These are phyloP conservation scores for Malania oleifera DNA, from an alignment of 164 flowering plant genomes.

Conservation along the genomic window DNA sequence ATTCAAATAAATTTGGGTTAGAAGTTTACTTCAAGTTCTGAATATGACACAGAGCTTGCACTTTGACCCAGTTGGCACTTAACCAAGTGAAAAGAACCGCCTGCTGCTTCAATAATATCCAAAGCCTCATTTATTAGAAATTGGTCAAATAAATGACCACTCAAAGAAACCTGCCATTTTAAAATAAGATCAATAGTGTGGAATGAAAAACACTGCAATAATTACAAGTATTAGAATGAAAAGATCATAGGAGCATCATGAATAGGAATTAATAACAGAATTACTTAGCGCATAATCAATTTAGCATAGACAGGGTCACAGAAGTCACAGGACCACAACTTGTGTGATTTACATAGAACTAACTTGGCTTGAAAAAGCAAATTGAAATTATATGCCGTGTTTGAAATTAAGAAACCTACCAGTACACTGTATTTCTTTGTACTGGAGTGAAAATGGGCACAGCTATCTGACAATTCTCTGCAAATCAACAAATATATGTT, in stretches of 20 bases:
- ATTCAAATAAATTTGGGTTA: neutral
- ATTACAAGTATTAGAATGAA: constrained; percentile 3
- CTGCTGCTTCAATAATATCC: constrained; percentile 96
- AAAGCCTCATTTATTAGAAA: constrained; percentile 92
- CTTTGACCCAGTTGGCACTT: constrained; percentile 93
- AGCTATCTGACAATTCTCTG: constrained; percentile 44
- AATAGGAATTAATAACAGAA: no score
- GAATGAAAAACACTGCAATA: neutral
- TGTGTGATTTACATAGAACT: neutral
- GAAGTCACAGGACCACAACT: neutral
- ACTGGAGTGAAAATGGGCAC: constrained; percentile 20
- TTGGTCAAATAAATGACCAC: constrained; percentile 95
- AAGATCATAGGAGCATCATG: neutral
- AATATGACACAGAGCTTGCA: constrained; percentile 57
- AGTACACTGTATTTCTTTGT: constrained; percentile 48
- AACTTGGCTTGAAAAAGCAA: neutral
- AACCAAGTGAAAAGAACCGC: constrained; percentile 87
- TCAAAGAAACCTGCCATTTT: constrained; percentile 77
- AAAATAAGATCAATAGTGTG: constrained; percentile 1
- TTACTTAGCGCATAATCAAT: no score
- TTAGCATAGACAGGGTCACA: no score
- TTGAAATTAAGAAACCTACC: constrained; percentile 32
- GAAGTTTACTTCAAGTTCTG: constrained; percentile 88
- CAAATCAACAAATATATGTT: constrained; percentile 13
- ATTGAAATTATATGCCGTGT: neutral